Base-by-base conservation (phyloP, 1,284 basidiomycete species). In the Melampsora larici-populina region DNA sequence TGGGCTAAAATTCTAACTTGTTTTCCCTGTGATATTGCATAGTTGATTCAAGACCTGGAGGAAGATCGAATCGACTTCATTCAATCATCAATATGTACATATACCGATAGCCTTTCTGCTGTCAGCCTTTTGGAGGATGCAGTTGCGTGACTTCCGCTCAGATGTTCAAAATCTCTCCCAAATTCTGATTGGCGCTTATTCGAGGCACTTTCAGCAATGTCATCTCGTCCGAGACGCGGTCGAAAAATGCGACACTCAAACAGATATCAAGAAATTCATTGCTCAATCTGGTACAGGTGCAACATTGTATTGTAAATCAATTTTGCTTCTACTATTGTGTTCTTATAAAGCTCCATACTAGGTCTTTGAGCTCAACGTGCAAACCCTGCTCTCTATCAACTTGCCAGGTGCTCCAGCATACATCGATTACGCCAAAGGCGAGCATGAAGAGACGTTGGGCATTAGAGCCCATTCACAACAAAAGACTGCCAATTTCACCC, bases 51-150 rank as follows among this genome's bases (percentile, higher is more conserved):
- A 85, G 96, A 99, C 85, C 84, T 97, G 65, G 97, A 99, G 83
- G 95, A 98, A 82, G 91, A 96, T 79, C 88, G 96, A 18, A 86
- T 97, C 83, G 93, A 94, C 79, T 93, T 97, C 82, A 90, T 92
- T 86, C 97, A 97, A 86, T 92, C 94, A 83, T 93, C 93, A 81
- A 87, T 97, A 83, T 99, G 96, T 96, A 89, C 90, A 40, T 97
- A 93, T 83, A 94, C 96, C 2, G 99, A 99, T 84, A 90, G 91
- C 0, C 90, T 98, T 29, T 97, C 94, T 3, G 93, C 92, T 8
- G 92, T 97, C 33, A 98, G 96, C 82, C 95, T 99, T 21, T 87
- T 90, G 26, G 97, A 99, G 82, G 97, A 99, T 82, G 93, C 97
- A 88, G 93, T 93, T 8, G 64, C 33, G 46, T 36, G n/a, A 46